Conservation (phyloP, 108 stramenopile genomes). For the Fragilariopsis cylindrus region DNA sequence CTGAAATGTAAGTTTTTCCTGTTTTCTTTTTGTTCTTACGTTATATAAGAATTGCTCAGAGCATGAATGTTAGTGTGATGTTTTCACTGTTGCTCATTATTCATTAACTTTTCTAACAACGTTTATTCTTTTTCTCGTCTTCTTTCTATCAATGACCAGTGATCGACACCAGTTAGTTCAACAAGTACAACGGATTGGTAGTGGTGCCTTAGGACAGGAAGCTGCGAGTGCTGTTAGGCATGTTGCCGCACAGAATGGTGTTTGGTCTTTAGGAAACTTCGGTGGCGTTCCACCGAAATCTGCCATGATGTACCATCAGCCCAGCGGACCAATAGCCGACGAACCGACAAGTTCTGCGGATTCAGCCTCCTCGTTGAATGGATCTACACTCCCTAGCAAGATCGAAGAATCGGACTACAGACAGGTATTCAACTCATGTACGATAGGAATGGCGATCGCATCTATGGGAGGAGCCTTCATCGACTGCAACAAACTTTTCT, state of each 20-base stretch:
- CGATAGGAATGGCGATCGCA: constrained; percentile 88
- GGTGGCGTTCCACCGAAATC: constrained; percentile 65
- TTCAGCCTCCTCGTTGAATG: background rate
- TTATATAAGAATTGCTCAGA: background rate
- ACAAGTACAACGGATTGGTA: constrained; percentile 81
- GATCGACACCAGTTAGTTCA: constrained; percentile 71
- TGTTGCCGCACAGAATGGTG: constrained; percentile 65
- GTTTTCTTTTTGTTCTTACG: background rate
- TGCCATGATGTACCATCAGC: constrained; percentile 42
- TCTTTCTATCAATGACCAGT: constrained; percentile 22
- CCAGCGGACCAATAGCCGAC: constrained; percentile 5
- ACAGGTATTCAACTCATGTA: constrained; percentile 75
- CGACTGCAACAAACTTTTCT: constrained; percentile 85
- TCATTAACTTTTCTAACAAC: background rate
- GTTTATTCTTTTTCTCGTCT: background rate
- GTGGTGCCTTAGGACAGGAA: constrained; percentile 74
- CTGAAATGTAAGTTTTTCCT: constrained; percentile 67
- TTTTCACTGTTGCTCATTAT: constrained; percentile 4
- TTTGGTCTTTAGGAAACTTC: constrained; percentile 73
- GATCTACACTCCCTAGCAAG: constrained; percentile 19
- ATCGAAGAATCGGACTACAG: constrained; percentile 71
- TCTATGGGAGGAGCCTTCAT: constrained; percentile 90
- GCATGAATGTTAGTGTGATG: background rate
- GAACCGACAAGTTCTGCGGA: background rate
- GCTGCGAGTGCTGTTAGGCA: constrained; percentile 64